Percentiles rank a stretch among this genome's conserved stretches.
Evolutionary conservation across 2,329 filamentous ascomycete genomes (phyloP).

Genomic region (Microcyclospora tardicrescens): DNA sequence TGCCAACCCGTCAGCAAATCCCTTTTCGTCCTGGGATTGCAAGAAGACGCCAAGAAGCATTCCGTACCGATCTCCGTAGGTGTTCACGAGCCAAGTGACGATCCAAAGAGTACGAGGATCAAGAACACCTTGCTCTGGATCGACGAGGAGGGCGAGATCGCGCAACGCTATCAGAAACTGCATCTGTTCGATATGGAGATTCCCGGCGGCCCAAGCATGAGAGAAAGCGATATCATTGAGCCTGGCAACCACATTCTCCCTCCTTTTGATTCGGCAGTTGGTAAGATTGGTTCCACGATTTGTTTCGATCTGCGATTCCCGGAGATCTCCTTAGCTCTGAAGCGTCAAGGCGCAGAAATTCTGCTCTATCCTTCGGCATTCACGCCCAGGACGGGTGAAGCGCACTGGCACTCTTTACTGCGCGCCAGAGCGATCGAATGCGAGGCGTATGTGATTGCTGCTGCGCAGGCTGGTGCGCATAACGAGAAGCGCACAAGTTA

Average conservation of each 20-base stretch:
- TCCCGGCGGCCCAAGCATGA: conserved; percentile 43
- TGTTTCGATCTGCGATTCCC: conserved; percentile 87
- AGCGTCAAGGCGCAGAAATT: conserved; percentile 55
- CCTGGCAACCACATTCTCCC: conserved; percentile 49
- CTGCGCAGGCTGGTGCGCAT: conserved; percentile 64
- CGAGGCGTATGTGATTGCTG: conserved; percentile 74
- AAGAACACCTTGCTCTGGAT: conserved; percentile 59
- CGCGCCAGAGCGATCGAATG: conserved; percentile 76
- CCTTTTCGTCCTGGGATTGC: conserved; percentile 65
- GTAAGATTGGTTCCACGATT: conserved; percentile 65
- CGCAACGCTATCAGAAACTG: conserved; percentile 68
- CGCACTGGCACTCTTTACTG: conserved; percentile 75
- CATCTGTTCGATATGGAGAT: conserved; percentile 66
- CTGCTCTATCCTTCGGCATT: conserved; percentile 85
- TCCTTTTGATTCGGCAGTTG: conserved; percentile 62
- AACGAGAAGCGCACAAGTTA: conserved; percentile 70
- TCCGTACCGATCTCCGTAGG: conserved; percentile 69
- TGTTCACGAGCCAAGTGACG: conserved; percentile 59
- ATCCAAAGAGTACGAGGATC: conserved; percentile 36
- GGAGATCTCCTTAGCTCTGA: conserved; percentile 57
- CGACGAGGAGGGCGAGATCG: conserved; percentile 44
- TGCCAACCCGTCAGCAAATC: conserved; percentile 53
- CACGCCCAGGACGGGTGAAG: conserved; percentile 68
- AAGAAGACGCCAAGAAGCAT: conserved; percentile 50
- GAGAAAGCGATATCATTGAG: conserved; percentile 56